Evolutionary conservation across 169 alveolate species (phyloP).

Genomic region (Eimeria falciformis): DNA sequence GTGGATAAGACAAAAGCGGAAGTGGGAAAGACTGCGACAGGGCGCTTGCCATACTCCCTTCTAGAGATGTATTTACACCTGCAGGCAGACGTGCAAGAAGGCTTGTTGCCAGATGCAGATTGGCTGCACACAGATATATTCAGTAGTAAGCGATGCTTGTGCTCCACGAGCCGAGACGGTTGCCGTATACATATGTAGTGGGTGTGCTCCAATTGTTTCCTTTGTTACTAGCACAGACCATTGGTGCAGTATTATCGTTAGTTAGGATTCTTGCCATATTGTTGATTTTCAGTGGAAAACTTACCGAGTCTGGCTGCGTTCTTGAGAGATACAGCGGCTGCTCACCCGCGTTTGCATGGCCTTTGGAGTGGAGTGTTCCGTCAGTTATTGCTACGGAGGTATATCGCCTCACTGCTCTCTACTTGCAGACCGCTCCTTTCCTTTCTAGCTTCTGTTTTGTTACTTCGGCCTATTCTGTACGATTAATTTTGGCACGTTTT

Average conservation of each 20-base stretch:
- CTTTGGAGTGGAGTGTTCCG: not conserved
- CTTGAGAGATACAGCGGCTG: not conserved
- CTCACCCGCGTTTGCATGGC: not conserved
- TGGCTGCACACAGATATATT: not conserved
- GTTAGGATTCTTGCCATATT: too few relatives aligned
- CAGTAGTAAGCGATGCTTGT: not conserved
- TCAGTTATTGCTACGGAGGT: not conserved
- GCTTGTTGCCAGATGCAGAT: not conserved
- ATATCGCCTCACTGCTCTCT: not conserved
- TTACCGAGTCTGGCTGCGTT: not conserved
- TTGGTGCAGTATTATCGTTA: not conserved
- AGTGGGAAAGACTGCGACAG: not conserved
- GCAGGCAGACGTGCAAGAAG: not conserved
- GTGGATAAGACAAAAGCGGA: not conserved
- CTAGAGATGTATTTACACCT: conserved; percentile 10
- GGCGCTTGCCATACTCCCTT: not conserved
- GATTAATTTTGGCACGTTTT: not conserved
- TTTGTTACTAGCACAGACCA: too few relatives aligned
- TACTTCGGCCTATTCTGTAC: not conserved
- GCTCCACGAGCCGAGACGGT: too few relatives aligned
- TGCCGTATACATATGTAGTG: too few relatives aligned
- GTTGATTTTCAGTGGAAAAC: not conserved
- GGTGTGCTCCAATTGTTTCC: too few relatives aligned
- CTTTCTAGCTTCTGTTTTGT: not conserved
- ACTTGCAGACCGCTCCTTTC: not conserved